Percentiles rank a stretch among this genome's conserved stretches.
These are phyloP conservation scores for Reutealis trisperma DNA, from an alignment of 345 rosid genomes.

Conservation along the genomic window DNA sequence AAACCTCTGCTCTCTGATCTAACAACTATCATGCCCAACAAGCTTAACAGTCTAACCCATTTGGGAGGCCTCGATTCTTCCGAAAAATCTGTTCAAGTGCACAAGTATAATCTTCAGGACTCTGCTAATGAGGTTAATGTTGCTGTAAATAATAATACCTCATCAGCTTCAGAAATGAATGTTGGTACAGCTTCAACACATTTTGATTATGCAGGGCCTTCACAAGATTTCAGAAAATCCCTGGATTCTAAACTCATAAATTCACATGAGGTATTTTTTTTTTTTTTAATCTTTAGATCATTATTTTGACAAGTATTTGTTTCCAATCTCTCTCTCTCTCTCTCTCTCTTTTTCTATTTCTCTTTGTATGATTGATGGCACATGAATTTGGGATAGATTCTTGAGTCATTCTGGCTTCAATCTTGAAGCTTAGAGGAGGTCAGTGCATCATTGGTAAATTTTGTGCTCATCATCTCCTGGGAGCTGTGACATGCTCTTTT, in stretches of 20 bases:
- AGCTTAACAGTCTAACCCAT: constrained; percentile 32
- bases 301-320: constrained; percentile 1
- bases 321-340: no score
- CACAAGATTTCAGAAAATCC: constrained; percentile 34
- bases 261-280: constrained; percentile 43
- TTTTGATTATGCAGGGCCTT: constrained; percentile 31
- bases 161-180: constrained; percentile 39
- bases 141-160: constrained; percentile 28
- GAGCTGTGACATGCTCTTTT: neutral
- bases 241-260: constrained; percentile 33
- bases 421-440: neutral
- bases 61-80: constrained; percentile 33
- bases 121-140: constrained; percentile 26
- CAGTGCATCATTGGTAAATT: neutral
- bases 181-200: constrained; percentile 23
- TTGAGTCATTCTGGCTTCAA: neutral
- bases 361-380: neutral
- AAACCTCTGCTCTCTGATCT: constrained; percentile 41
- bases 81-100: constrained; percentile 28
- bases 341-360: neutral
- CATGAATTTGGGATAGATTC: neutral
- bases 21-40: constrained; percentile 19
- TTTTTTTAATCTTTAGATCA: neutral
- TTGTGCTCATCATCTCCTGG: neutral
- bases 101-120: constrained; percentile 28